phyloP scores from a whole-genome alignment of 768 basidiomycete species.

The Wakefieldia striispora region DNA sequence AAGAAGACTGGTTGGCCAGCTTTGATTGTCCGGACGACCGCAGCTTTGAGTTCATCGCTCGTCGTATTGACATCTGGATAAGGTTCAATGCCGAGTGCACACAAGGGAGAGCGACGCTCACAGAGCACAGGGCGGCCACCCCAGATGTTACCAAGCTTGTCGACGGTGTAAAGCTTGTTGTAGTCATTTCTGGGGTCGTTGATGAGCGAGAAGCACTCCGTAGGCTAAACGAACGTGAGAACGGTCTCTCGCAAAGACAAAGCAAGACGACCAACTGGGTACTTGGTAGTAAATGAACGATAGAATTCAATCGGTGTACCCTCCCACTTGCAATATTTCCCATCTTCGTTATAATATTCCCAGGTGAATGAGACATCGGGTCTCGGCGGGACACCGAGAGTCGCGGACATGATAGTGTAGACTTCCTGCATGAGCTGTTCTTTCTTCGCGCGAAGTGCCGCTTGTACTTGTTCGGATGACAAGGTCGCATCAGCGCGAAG shows the following conservation, averaged over 20 bases:
- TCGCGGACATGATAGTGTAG: constrained; percentile 80
- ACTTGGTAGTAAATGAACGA: constrained; percentile 57
- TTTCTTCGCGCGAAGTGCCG: constrained; percentile 75
- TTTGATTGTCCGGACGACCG: constrained; percentile 82
- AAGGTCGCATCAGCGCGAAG: constrained; percentile 46
- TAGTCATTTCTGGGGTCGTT: constrained; percentile 91
- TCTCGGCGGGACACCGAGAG: constrained; percentile 81
- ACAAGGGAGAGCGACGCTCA: constrained; percentile 35
- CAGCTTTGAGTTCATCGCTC: constrained; percentile 75
- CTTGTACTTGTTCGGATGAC: constrained; percentile 45
- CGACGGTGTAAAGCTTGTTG: constrained; percentile 83
- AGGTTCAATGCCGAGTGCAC: neutral
- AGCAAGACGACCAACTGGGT: constrained; percentile 42
- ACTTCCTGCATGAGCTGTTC: constrained; percentile 81
- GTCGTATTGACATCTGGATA: constrained; percentile 83
- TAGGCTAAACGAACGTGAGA: constrained; percentile 39
- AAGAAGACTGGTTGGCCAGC: constrained; percentile 92
- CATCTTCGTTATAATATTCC: constrained; percentile 86
- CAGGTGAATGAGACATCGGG: constrained; percentile 72
- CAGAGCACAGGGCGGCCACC: constrained; percentile 82
- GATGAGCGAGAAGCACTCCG: constrained; percentile 87
- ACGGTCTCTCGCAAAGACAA: neutral
- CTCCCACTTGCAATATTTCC: constrained; percentile 70
- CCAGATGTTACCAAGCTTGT: constrained; percentile 92
- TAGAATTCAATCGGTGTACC: constrained; percentile 84